phyloP scores from a whole-genome alignment of 2,329 filamentous ascomycete species.

The Apiospora saccharicola region DNA sequence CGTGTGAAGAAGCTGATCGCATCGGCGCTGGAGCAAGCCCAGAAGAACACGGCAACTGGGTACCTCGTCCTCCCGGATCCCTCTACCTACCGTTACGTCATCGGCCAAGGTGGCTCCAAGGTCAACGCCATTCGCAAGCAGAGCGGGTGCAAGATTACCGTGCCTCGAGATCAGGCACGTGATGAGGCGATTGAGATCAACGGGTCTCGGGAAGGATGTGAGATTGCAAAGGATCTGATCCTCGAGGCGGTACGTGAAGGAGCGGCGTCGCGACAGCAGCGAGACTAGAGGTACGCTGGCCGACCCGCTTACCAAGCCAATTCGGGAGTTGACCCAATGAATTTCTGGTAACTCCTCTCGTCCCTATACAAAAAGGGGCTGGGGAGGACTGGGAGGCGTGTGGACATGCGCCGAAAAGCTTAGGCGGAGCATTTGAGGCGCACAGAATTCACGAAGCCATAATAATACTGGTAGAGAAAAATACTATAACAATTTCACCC shows the following conservation, averaged over 20 bases:
- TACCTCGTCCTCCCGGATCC: slow-evolving; percentile 92
- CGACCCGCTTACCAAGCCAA: neutral
- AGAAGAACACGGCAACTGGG: slow-evolving; percentile 75
- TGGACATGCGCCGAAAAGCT: neutral
- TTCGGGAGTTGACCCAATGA: neutral
- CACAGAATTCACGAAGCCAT: neutral
- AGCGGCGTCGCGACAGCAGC: slow-evolving; percentile 36
- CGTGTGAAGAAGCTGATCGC: slow-evolving; percentile 81
- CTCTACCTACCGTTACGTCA: slow-evolving; percentile 86
- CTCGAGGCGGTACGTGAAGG: slow-evolving; percentile 80
- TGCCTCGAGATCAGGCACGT: slow-evolving; percentile 79
- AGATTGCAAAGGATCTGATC: slow-evolving; percentile 88
- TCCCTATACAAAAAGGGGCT: neutral
- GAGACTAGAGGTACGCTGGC: slow-evolving; percentile 38
- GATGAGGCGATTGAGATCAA: slow-evolving; percentile 90
- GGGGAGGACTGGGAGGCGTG: neutral
- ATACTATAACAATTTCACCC: neutral
- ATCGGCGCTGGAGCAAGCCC: slow-evolving; percentile 74
- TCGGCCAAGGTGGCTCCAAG: slow-evolving; percentile 87
- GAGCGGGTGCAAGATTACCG: slow-evolving; percentile 92
- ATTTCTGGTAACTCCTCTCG: neutral
- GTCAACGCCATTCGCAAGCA: slow-evolving; percentile 93
- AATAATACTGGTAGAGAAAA: slow-evolving; percentile 7
- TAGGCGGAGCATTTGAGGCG: slow-evolving; percentile 5
- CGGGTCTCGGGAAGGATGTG: slow-evolving; percentile 79